phyloP scores from a whole-genome alignment of 495 filamentous ascomycete genomes.

The Penicillium samsonianum region DNA sequence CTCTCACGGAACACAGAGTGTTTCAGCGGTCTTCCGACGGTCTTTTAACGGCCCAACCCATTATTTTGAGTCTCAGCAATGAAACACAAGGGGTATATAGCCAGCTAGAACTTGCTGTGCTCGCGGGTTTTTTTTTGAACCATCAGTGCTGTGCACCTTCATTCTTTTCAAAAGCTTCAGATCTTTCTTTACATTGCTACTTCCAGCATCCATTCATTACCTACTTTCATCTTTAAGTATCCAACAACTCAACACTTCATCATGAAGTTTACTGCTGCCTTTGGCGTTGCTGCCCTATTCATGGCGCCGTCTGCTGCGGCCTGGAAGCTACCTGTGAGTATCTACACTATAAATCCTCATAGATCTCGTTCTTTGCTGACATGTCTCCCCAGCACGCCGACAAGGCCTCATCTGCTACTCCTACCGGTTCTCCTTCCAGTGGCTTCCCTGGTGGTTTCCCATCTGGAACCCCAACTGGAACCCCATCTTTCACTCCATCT shows the following conservation, averaged over 20 bases:
- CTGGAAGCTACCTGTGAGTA: conserved; percentile 18
- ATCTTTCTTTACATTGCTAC: conserved; percentile 23
- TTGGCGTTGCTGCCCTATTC: conserved; percentile 32
- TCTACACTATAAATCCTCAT: not conserved
- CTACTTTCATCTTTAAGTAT: conserved; percentile 7
- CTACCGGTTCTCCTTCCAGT: conserved; percentile 8
- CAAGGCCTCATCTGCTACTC: conserved; percentile 9
- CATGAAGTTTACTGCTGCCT: conserved; percentile 37
- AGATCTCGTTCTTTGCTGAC: not conserved
- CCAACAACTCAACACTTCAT: conserved; percentile 19
- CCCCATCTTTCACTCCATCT: not conserved
- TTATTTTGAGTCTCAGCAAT: not conserved
- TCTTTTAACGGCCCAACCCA: not conserved
- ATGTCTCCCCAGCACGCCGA: conserved; percentile 1
- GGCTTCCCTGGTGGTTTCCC: conserved; percentile 16
- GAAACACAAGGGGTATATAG: conserved; percentile 22
- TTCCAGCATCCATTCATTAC: conserved; percentile 24
- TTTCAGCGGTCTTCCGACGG: not conserved
- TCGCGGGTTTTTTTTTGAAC: conserved; percentile 14
- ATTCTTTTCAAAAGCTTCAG: conserved; percentile 24
- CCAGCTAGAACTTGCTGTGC: not conserved
- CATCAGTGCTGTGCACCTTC: conserved; percentile 33
- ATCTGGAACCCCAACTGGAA: not conserved
- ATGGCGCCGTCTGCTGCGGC: conserved; percentile 28
- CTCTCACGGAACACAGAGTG: conserved; percentile 3